Evolutionary conservation across 169 alveolate genomes (phyloP).

Genomic region (Amoebophrya sp.): DNA sequence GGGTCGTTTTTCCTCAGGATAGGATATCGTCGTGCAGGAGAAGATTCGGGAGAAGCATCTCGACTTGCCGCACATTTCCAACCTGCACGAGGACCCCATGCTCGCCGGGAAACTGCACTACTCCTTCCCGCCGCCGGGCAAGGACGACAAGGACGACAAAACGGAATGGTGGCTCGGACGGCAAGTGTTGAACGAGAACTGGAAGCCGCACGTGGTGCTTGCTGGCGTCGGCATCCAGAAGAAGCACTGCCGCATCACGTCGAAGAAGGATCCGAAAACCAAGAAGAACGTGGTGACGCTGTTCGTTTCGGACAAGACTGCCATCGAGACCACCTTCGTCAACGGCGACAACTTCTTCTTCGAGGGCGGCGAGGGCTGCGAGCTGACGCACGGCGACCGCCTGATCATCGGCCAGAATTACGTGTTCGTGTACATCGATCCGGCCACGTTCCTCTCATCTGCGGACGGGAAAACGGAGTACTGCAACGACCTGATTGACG

Average conservation of each 20-base stretch:
- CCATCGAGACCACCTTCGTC: neutral
- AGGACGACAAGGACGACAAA: no score
- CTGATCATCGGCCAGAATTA: slow-evolving; percentile 16
- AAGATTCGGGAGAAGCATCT: slow-evolving; percentile 48
- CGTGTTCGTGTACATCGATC: slow-evolving; percentile 27
- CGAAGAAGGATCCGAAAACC: neutral
- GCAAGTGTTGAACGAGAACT: neutral
- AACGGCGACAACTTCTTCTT: slow-evolving; percentile 32
- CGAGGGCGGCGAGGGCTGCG: neutral
- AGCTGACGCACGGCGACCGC: slow-evolving; percentile 23
- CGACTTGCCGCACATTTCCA: slow-evolving; percentile 58
- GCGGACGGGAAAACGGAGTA: no score
- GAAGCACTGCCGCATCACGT: neutral
- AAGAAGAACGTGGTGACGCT: no score
- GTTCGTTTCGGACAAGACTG: neutral
- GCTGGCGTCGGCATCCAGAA: slow-evolving; percentile 9
- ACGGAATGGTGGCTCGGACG: slow-evolving; percentile 65
- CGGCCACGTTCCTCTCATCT: neutral
- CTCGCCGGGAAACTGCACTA: slow-evolving; percentile 59
- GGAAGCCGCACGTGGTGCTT: slow-evolving; percentile 21
- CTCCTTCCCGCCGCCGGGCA: slow-evolving; percentile 30
- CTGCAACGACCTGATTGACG: neutral
- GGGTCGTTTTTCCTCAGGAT: no score
- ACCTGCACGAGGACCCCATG: slow-evolving; percentile 72
- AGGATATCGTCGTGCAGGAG: neutral